A percentile compares a stretch with the other conserved stretches of the same genome.
These are phyloP conservation scores for Mycena capillaripes DNA, from an alignment of 768 basidiomycete genomes.

Conservation along the genomic window DNA sequence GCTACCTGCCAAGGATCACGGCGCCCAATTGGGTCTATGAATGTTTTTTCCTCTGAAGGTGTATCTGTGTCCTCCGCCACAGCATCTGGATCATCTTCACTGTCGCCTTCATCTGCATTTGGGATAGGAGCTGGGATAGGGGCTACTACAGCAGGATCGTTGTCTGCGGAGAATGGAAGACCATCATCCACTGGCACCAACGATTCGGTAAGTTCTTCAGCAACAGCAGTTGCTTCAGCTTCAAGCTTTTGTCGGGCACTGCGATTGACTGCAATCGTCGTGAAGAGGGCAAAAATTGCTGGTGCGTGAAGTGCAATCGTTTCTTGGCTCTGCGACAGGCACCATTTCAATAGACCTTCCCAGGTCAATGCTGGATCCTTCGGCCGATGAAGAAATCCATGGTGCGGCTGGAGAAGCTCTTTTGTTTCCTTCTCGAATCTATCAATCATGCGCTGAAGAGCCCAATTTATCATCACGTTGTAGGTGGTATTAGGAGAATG, in stretches of 20 bases:
- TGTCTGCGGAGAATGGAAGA: neutral
- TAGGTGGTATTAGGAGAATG: neutral
- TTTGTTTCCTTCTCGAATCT: neutral
- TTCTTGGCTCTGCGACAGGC: neutral
- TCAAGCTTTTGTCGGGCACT: neutral
- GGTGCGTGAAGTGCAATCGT: neutral
- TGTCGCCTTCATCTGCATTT: neutral
- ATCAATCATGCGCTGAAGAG: neutral
- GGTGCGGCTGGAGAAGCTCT: neutral
- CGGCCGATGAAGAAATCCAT: neutral
- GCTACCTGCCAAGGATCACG: slow-evolving; percentile 14
- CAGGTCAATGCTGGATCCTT: neutral
- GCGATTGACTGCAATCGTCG: neutral
- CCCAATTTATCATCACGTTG: neutral
- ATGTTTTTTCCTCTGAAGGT: neutral
- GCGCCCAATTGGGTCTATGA: neutral
- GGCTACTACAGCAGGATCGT: no score
- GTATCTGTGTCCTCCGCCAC: neutral
- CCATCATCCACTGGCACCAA: neutral
- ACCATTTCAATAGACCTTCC: neutral
- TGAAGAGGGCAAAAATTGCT: neutral
- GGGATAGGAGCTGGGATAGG: no score
- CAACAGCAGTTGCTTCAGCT: neutral
- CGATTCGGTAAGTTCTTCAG: neutral
- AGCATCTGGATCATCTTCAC: neutral